Evolutionary conservation across 202 grass and related monocot genomes (phyloP).

Genomic region (Carex arenaria): DNA sequence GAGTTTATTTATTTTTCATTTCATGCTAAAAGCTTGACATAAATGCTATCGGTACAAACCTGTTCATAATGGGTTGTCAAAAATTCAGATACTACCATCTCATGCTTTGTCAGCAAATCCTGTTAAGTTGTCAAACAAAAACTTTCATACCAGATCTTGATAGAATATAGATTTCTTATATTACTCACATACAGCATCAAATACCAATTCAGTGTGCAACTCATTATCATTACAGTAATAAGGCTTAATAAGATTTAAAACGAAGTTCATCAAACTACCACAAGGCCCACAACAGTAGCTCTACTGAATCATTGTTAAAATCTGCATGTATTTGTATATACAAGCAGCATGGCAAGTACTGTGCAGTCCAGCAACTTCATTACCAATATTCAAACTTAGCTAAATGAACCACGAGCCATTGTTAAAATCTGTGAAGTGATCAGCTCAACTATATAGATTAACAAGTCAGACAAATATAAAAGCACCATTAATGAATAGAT

Average conservation of each 20-base stretch:
- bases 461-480: constrained; percentile 5
- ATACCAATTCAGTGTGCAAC: not conserved
- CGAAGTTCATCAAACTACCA: not conserved
- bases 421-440: not conserved
- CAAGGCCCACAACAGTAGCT: not conserved
- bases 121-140: constrained; percentile 27
- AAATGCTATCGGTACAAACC: constrained; percentile 31
- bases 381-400: constrained; percentile 3
- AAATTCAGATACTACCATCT: constrained; percentile 72
- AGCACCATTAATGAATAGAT: constrained; percentile 17
- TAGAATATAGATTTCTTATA: not conserved
- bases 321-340: not conserved
- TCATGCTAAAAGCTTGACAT: not conserved
- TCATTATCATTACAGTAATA: not conserved
- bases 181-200: not conserved
- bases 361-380: not conserved
- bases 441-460: not conserved
- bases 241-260: not conserved
- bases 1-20: not conserved
- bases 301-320: not conserved
- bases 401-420: not conserved
- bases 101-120: constrained; percentile 99
- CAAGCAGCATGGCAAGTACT: not conserved
- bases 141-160: not conserved
- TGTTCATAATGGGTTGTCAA: constrained; percentile 73